phyloP scores from a whole-genome alignment of 73 alveolate genomes.

The Paramecium biaurelia region DNA sequence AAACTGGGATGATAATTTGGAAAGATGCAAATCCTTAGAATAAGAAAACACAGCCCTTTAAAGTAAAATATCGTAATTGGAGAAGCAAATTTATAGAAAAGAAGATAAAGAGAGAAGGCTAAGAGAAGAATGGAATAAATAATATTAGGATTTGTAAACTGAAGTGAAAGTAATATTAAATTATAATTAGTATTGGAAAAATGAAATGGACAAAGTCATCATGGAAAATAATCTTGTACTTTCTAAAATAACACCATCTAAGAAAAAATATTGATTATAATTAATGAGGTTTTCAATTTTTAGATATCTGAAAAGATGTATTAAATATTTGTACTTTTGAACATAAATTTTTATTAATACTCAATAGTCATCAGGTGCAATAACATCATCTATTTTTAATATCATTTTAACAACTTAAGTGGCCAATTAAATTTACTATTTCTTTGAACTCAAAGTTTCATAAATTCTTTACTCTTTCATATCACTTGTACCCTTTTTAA shows the following conservation, averaged over 20 bases:
- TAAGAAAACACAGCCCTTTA: not conserved
- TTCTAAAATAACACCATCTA: constrained; percentile 6
- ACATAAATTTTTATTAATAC: not conserved
- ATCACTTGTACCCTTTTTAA: constrained; percentile 79
- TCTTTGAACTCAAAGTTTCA: constrained; percentile 84
- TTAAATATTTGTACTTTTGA: not conserved
- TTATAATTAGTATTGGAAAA: constrained; percentile 40
- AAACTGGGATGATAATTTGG: not conserved
- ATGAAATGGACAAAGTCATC: constrained; percentile 39
- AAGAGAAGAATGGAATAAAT: constrained; percentile 13
- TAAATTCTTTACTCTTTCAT: constrained; percentile 94
- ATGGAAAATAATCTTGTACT: constrained; percentile 26
- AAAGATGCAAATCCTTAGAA: not conserved
- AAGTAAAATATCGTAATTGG: not conserved
- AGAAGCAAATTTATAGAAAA: not conserved
- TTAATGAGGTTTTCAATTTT: not conserved
- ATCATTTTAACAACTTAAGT: constrained; percentile 99
- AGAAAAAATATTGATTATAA: constrained; percentile 34
- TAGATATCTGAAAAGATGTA: not conserved
- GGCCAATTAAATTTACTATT: constrained; percentile 87
- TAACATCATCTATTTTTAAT: constrained; percentile 97
- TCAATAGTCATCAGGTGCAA: constrained; percentile 67
- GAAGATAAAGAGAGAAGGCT: constrained; percentile 3
- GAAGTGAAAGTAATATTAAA: not conserved
- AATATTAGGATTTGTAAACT: constrained; percentile 35